Conservation (phyloP, 2,329 filamentous ascomycete genomes). For the Fusarium illudens region DNA sequence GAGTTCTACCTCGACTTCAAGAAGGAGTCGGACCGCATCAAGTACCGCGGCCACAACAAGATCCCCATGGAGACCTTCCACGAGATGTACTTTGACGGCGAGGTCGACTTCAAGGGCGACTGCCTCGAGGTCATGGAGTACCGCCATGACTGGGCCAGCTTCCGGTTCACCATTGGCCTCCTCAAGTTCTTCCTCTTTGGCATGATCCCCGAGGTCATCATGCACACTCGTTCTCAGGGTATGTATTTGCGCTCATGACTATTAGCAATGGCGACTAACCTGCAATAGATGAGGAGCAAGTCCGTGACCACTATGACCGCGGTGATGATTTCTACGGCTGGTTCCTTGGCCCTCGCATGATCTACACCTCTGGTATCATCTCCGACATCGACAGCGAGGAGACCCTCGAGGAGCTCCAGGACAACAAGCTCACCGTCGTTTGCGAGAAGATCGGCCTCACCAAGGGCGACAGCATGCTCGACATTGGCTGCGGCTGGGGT, state of each 20-base stretch:
- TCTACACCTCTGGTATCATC: slow-evolving; percentile 96
- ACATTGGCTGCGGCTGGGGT: slow-evolving; percentile 98
- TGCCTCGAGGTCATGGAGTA: slow-evolving; percentile 89
- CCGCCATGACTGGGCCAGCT: slow-evolving; percentile 96
- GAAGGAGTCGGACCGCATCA: slow-evolving; percentile 65
- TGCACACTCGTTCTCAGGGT: slow-evolving; percentile 90
- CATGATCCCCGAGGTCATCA: slow-evolving; percentile 88
- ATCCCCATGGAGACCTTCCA: slow-evolving; percentile 94
- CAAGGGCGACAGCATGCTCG: slow-evolving; percentile 82
- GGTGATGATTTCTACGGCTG: slow-evolving; percentile 98
- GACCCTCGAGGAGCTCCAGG: slow-evolving; percentile 91
- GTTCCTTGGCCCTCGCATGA: slow-evolving; percentile 98
- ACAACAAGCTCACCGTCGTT: slow-evolving; percentile 95
- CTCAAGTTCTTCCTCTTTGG: slow-evolving; percentile 89
- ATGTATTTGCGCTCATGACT: slow-evolving; percentile 1
- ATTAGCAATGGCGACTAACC: slow-evolving; percentile 13
- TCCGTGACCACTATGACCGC: slow-evolving; percentile 96
- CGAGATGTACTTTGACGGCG: slow-evolving; percentile 96
- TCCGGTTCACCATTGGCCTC: slow-evolving; percentile 85
- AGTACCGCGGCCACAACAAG: slow-evolving; percentile 80
- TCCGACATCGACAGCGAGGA: slow-evolving; percentile 88
- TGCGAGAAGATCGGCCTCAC: slow-evolving; percentile 94
- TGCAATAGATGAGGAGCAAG: slow-evolving; percentile 82
- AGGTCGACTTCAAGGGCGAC: slow-evolving; percentile 96
- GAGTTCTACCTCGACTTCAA: slow-evolving; percentile 92